Conservation (phyloP, 768 basidiomycete species). For the Baorangia bicolor region DNA sequence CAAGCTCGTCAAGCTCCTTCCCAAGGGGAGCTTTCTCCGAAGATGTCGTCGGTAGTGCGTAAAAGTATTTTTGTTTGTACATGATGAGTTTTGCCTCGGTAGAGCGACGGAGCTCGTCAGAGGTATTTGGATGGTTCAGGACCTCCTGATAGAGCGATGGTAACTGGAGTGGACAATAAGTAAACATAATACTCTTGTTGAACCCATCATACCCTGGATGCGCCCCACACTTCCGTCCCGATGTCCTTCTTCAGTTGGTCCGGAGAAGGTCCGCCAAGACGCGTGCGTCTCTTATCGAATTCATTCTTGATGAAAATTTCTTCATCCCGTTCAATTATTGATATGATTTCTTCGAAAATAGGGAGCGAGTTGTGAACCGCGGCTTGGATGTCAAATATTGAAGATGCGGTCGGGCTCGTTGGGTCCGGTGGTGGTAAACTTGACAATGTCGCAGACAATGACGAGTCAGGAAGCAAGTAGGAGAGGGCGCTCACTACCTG, state of each 20-base stretch:
- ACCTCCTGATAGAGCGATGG: slow-evolving; percentile 74
- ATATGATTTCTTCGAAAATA: slow-evolving; percentile 68
- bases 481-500: slow-evolving; percentile 69
- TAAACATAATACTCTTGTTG: neutral
- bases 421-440: slow-evolving; percentile 70
- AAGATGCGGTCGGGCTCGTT: slow-evolving; percentile 67
- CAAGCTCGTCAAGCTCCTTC: slow-evolving; percentile 67
- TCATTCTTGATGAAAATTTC: slow-evolving; percentile 56
- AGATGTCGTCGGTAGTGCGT: slow-evolving; percentile 49
- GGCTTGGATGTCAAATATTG: slow-evolving; percentile 54
- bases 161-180: slow-evolving; percentile 44
- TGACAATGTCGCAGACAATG: slow-evolving; percentile 58
- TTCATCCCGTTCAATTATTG: slow-evolving; percentile 64
- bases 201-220: slow-evolving; percentile 51
- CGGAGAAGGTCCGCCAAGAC: slow-evolving; percentile 65
- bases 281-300: slow-evolving; percentile 71
- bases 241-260: slow-evolving; percentile 64
- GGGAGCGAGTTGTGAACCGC: slow-evolving; percentile 71
- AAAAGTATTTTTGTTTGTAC: slow-evolving; percentile 60
- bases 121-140: slow-evolving; percentile 76
- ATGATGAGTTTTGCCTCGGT: slow-evolving; percentile 76
- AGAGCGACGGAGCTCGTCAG: slow-evolving; percentile 74
- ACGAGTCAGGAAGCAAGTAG: slow-evolving; percentile 73
- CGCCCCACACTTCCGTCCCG: slow-evolving; percentile 57
- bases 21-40: slow-evolving; percentile 47